Evolutionary conservation across 306 rosid genomes (phyloP), one percentile per base, ranked within the genome.

Genomic region (Acacia melanoxylon): DNA sequence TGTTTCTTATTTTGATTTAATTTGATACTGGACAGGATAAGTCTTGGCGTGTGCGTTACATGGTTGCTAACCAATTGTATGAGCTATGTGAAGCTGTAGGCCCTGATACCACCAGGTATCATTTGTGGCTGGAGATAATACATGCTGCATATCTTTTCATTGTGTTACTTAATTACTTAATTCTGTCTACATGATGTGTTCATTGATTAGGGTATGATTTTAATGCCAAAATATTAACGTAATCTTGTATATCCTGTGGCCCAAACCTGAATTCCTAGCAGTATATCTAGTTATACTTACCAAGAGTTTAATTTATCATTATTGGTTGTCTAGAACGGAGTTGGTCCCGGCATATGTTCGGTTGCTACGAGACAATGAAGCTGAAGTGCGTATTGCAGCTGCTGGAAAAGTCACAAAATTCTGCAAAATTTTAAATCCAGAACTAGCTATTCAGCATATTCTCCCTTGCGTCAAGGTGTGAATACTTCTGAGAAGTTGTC

Each of bases 11-110:
- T 79, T 63, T 79, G 15, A 72, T 82, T 69, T 74, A 10, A 67
- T 80, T 80, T 81, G 65, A 76, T 85, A 79, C 25, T 72, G 62
- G 45, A 49, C 79, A 95, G 99, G 99, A 95, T 83, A 95, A 95
- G 84, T 95, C 99, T 40, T 95, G 99, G 99, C 98, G 99, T 62
- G 99, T 95, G 40, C 98, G 99, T n/a, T 93, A 95, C 91, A 95
- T 95, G 99, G 99, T 95, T 76, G 99, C 99, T 68, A 95, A 95
- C 88, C 99, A 95, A 82, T 82, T 95, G 37, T 92, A 95, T 73
- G 99, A 95, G 87, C 90, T 95, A 35, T 95, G 98, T 79, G 99
- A 95, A 86, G 99, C 99, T 73, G 99, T 95, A 58, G 99, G 99
- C 63, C 94, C 97, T 83, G 99, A 95, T 45, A 96, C 97, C 69